Percentiles rank a stretch among this genome's conserved stretches.
Evolutionary conservation across 2,329 filamentous ascomycete genomes (phyloP).

Genomic region (Penicillium sp.): DNA sequence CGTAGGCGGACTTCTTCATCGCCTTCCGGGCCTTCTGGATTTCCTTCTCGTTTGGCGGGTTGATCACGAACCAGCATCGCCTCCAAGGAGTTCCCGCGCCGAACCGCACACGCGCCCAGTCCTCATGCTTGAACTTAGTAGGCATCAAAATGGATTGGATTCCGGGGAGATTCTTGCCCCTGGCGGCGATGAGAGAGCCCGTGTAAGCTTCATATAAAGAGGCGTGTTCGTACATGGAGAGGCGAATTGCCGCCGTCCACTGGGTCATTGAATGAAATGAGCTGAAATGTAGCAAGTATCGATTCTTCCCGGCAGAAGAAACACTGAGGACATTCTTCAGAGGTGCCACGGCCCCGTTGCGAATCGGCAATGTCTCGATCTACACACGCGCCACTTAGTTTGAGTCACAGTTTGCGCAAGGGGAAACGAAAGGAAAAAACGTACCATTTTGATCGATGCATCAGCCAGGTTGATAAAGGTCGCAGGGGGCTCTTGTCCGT

Average conservation of each 20-base stretch:
- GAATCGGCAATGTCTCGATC: conserved; percentile 86
- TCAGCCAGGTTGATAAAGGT: conserved; percentile 97
- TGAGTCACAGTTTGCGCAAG: neutral
- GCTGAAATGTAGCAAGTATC: conserved; percentile 94
- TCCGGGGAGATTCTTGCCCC: conserved; percentile 83
- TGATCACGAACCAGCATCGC: conserved; percentile 93
- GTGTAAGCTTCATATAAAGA: conserved; percentile 95
- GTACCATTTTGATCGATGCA: conserved; percentile 96
- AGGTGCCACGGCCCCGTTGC: conserved; percentile 68
- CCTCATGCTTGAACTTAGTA: conserved; percentile 69
- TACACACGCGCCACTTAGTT: conserved; percentile 41
- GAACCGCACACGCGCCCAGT: conserved; percentile 93
- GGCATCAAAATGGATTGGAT: conserved; percentile 86
- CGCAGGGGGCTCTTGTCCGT: conserved; percentile 77
- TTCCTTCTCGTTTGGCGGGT: conserved; percentile 90
- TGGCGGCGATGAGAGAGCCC: conserved; percentile 88
- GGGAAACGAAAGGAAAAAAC: conserved; percentile 13
- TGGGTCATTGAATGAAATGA: conserved; percentile 88
- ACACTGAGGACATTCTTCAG: conserved; percentile 93
- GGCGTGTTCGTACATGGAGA: conserved; percentile 91
- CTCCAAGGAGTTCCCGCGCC: conserved; percentile 94
- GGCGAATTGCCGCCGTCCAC: conserved; percentile 90
- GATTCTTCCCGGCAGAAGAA: conserved; percentile 90
- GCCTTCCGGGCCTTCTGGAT: conserved; percentile 77
- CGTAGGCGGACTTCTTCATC: conserved; percentile 73